Conservation (phyloP, 768 basidiomycete genomes). For the Suillus fuscotomentosus region DNA sequence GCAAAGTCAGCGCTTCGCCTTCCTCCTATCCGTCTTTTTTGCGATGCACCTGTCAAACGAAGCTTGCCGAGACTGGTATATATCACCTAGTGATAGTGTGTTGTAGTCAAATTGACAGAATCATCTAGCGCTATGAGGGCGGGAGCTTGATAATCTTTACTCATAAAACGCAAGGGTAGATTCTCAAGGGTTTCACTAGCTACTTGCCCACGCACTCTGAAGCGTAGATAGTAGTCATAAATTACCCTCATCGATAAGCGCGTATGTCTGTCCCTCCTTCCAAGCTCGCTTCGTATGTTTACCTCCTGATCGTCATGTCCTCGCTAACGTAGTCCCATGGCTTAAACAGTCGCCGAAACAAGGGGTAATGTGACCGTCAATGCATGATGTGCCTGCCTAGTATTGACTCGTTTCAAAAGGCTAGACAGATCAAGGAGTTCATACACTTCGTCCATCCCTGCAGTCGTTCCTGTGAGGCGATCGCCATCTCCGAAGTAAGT, state of each 20-base stretch:
- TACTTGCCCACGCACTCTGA: neutral
- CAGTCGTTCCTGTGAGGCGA: neutral
- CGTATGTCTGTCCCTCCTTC: neutral
- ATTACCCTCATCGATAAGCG: neutral
- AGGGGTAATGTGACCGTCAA: neutral
- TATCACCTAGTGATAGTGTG: neutral
- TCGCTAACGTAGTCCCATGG: neutral
- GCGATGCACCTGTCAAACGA: slow-evolving; percentile 1
- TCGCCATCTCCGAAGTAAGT: slow-evolving; percentile 3
- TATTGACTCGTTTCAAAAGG: neutral
- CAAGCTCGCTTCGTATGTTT: neutral
- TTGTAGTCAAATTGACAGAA: neutral
- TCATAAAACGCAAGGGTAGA: neutral
- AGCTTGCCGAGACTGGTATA: slow-evolving; percentile 3
- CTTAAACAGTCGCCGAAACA: neutral
- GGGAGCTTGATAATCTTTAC: neutral
- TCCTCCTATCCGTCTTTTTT: neutral
- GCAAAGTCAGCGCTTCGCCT: neutral
- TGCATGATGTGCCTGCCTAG: neutral
- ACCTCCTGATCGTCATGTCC: neutral
- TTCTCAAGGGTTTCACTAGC: neutral
- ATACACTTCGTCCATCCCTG: neutral
- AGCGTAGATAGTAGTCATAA: neutral
- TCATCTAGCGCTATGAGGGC: slow-evolving; percentile 1
- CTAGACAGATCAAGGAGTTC: neutral